Evolutionary conservation across 306 rosid species (phyloP), one percentile per base, ranked within the genome.

Genomic region (Arachis hypogaea): DNA sequence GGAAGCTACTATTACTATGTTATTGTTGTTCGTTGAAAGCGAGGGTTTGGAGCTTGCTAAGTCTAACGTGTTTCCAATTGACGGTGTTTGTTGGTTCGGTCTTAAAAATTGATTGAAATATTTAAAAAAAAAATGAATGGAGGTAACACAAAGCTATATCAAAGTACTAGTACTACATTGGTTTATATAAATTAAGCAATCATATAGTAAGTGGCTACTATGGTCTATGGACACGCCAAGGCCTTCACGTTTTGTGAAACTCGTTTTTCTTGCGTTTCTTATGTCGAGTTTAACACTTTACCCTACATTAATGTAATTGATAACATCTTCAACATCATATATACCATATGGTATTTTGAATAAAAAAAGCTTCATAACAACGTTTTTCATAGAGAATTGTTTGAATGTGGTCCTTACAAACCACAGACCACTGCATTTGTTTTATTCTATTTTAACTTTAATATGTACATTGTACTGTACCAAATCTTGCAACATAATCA

Each of bases 221-320:
- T 36, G 51, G 12, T 10, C 11, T 22, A 46, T 67, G 38, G 38
- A 2, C 38, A 33, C 38, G 46, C 57, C 47, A n/a, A 66, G 58
- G 0, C 63, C 82, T 67, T 52, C 83, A 79, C 83, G 71, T 79
- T 79, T 12, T 5, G 58, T 9, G 46, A 6, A 14, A 0, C 54
- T 72, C 69, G 59, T 66, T 78, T 79, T 79, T 40, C 75, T 40
- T 72, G 8, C 69, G 7, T 72, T 79, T 72, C 22, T 9, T 9
- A 55, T 54, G 56, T 63, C 43, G 16, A 4, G 1, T 41, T 18
- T 28, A 11, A 9, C 29, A 18, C 7, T 8, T 38, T 7, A 7
- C 3, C 38, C 38, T 33, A 4, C 38, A 33, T 33, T 33, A 33
- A 33, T 3, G n/a, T 14, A 52, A 33, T 59, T 59, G 5, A 5